Conservation (phyloP, 1,139 yeast species). For the Kodamaea anthophila region DNA sequence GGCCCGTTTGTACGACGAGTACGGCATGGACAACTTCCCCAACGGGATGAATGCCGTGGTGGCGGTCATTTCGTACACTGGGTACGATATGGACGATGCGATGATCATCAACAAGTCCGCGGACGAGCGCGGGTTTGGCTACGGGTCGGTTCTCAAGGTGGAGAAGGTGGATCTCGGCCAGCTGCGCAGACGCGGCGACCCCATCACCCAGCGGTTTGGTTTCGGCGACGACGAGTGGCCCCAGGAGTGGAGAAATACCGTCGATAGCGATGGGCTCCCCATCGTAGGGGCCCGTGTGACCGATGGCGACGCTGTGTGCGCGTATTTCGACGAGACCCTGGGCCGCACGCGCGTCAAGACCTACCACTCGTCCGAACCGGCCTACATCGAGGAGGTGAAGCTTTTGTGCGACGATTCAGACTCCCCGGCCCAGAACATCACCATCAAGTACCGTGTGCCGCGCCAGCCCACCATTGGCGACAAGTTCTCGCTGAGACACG, state of each 20-base stretch:
- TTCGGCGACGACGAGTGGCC: slow-evolving; percentile 94
- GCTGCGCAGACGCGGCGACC: slow-evolving; percentile 87
- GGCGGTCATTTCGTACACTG: slow-evolving; percentile 97
- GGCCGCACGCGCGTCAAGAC: slow-evolving; percentile 91
- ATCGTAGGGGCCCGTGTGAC: slow-evolving; percentile 79
- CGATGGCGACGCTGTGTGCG: slow-evolving; percentile 95
- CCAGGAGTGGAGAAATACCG: slow-evolving; percentile 75
- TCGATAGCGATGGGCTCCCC: slow-evolving; percentile 93
- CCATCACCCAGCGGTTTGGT: slow-evolving; percentile 90
- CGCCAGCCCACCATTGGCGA: slow-evolving; percentile 96
- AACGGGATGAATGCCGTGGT: slow-evolving; percentile 98
- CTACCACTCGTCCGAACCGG: slow-evolving; percentile 92
- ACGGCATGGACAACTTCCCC: slow-evolving; percentile 98
- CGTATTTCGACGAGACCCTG: slow-evolving; percentile 83
- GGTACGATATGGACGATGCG: slow-evolving; percentile 99
- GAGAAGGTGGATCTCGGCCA: slow-evolving; percentile 81
- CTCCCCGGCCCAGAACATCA: slow-evolving; percentile 74
- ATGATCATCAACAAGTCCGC: slow-evolving; percentile 97
- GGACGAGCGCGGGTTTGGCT: slow-evolving; percentile 96
- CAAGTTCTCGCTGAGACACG: slow-evolving; percentile 96
- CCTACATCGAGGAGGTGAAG: slow-evolving; percentile 91
- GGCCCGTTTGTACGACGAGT: slow-evolving; percentile 88
- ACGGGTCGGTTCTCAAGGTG: slow-evolving; percentile 92
- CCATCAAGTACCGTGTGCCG: slow-evolving; percentile 86
- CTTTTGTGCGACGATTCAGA: slow-evolving; percentile 80